A percentile compares a stretch with the other conserved stretches of the same genome.
These are phyloP conservation scores for Tetratostichococcus sp. DNA, from an alignment of 139 green algal genomes.

Conservation along the genomic window DNA sequence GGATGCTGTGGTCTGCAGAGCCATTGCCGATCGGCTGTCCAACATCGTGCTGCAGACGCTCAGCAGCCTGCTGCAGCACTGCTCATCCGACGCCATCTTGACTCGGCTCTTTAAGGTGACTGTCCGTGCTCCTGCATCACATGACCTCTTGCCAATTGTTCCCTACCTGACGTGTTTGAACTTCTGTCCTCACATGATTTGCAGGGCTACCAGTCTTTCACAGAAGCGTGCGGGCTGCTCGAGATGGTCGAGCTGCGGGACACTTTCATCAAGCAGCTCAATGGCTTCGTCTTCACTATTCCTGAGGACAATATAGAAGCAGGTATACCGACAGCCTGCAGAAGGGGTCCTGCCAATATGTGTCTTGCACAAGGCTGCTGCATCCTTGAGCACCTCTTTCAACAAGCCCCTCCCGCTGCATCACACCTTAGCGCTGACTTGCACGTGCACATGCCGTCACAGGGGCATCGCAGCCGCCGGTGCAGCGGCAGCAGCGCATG, in stretches of 20 bases:
- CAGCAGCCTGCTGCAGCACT: constrained; percentile 40
- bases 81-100: constrained; percentile 28
- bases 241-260: constrained; percentile 59
- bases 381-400: too few species aligned
- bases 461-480: not conserved
- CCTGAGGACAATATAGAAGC: not conserved
- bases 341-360: too few species aligned
- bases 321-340: too few species aligned
- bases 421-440: not conserved
- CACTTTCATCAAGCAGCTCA: constrained; percentile 44
- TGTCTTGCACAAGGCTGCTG: too few species aligned
- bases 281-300: not conserved
- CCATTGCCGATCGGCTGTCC: constrained; percentile 39
- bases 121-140: not conserved
- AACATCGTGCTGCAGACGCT: constrained; percentile 40
- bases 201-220: constrained; percentile 52
- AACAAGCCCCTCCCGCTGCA: too few species aligned
- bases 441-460: not conserved
- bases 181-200: too few species aligned
- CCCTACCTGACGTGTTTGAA: not conserved
- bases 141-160: too few species aligned
- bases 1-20: constrained; percentile 6
- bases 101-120: constrained; percentile 42
- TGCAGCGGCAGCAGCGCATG: not conserved
- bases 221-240: constrained; percentile 49